phyloP scores from a whole-genome alignment of 345 rosid species.

The Trapa incisa region DNA sequence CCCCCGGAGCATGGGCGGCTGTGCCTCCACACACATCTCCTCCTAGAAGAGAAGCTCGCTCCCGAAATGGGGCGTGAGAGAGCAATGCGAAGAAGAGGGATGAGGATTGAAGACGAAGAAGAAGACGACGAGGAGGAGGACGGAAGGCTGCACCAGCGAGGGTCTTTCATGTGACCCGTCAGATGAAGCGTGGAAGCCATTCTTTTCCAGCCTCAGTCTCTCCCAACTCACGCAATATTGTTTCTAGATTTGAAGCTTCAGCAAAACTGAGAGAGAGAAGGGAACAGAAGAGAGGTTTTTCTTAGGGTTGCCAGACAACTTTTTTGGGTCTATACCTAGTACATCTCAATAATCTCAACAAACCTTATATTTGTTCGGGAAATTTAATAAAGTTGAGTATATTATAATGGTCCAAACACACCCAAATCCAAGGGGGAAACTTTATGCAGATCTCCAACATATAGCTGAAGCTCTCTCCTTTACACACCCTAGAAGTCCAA shows the following conservation, averaged over 20 bases:
- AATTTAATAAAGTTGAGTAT: too few relatives aligned
- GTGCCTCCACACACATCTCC: slow-evolving; percentile 18
- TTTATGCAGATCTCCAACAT: too few relatives aligned
- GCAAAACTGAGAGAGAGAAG: neutral
- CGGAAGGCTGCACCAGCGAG: slow-evolving; percentile 11
- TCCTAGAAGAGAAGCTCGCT: slow-evolving; percentile 6
- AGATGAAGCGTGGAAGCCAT: slow-evolving; percentile 36
- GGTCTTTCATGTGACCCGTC: slow-evolving; percentile 29
- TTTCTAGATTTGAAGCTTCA: too few relatives aligned
- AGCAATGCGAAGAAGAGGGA: slow-evolving; percentile 12
- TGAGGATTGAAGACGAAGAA: slow-evolving; percentile 20
- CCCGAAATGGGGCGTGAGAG: slow-evolving; percentile 16
- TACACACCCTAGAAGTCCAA: slow-evolving; percentile 9
- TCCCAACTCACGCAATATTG: neutral
- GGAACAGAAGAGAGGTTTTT: neutral
- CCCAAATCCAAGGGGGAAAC: too few relatives aligned
- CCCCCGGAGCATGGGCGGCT: slow-evolving; percentile 17
- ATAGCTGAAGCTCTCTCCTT: slow-evolving; percentile 3
- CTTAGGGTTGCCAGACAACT: too few relatives aligned
- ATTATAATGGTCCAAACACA: too few relatives aligned
- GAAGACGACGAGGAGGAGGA: slow-evolving; percentile 15
- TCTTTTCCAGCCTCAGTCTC: slow-evolving; percentile 1
- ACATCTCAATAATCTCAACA: too few relatives aligned
- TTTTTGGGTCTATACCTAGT: too few relatives aligned
- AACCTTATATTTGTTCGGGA: too few relatives aligned